Base-by-base conservation (phyloP, 2,329 filamentous ascomycete species). In the Cordyceps fumosorosea region DNA sequence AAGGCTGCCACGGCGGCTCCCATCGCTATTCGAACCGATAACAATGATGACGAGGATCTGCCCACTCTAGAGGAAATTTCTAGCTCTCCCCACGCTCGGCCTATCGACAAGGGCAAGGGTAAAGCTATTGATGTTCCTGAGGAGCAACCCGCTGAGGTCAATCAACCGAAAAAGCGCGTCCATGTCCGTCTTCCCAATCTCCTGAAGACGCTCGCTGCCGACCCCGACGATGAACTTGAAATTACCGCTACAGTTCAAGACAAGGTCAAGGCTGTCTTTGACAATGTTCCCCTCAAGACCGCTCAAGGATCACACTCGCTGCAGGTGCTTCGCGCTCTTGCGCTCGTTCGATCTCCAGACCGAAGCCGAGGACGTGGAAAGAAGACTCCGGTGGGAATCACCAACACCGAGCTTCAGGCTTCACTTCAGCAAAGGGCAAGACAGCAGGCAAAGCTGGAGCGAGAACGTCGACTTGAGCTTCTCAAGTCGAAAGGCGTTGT, bases 401-500 rank as follows among this genome's bases (percentile, higher is more conserved):
- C 85, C 8, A 78, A 81, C 0, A 83, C 81, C 32, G 86, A 95
- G 66, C 81, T 96, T 60, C 86, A 93, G 52, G 77, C 81, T 11
- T 82, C 80, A 40, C 77, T 98, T 8, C 80, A 89, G 44, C 83
- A 85, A 66, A 87, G 87, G 64, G 92, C 91, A 6, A 86, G 90
- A 51, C 82, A 89, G 64, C 95, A 99, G 74, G 93, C 92, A 51
- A 86, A 86, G 64, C 75, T 84, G 48, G 91, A 95, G 72, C 87
- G 91, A 59, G 85, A 90, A 64, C 87, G 90, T 67, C 88, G 88
- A 61, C 82, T 98, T 22, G 86, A 91, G 62, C 82, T 87, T 67
- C 81, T 99, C 47, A 86, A 84, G 69, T 87, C 89, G 12, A 91
- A 89, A 74, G 95, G 95, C 8, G 82, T 97, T 29, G 78, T 89